Conservation (phyloP, 2,329 filamentous ascomycete species). For the Epichloe sylvatica region DNA sequence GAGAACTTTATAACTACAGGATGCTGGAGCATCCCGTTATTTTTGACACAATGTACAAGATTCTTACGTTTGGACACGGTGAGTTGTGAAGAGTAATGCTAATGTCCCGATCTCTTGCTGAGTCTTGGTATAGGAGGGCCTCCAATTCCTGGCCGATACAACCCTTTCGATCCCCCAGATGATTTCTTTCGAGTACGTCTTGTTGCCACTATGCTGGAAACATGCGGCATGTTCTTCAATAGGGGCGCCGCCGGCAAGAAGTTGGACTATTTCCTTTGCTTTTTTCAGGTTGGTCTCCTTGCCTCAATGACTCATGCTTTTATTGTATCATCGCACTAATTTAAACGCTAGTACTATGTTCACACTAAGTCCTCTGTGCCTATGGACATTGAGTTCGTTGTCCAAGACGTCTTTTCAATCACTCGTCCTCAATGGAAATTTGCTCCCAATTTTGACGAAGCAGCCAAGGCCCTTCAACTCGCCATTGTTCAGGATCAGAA, state of each 20-base stretch:
- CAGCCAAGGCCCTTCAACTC: constrained; percentile 67
- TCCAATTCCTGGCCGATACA: constrained; percentile 63
- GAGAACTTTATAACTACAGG: constrained; percentile 93
- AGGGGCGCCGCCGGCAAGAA: constrained; percentile 95
- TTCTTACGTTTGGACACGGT: constrained; percentile 84
- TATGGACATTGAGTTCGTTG: constrained; percentile 94
- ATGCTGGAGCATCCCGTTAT: constrained; percentile 92
- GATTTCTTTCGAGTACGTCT: constrained; percentile 94
- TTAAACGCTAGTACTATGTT: constrained; percentile 62
- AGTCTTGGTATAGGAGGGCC: constrained; percentile 45
- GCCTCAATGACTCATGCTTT: background rate
- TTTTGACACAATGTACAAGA: constrained; percentile 89
- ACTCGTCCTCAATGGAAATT: constrained; percentile 90
- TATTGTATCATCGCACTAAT: background rate
- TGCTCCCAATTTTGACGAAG: constrained; percentile 66
- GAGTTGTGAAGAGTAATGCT: constrained; percentile 14
- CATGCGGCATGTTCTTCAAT: constrained; percentile 91
- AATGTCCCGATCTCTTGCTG: background rate
- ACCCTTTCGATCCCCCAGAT: constrained; percentile 76
- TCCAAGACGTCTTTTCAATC: constrained; percentile 79
- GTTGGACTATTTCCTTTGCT: constrained; percentile 90
- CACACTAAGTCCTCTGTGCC: constrained; percentile 78
- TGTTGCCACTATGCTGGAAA: constrained; percentile 79
- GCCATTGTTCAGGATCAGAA: constrained; percentile 88
- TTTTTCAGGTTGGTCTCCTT: constrained; percentile 56